Evolutionary conservation across 1,284 basidiomycete species (phyloP), one percentile per base, ranked within the genome.

Genomic region (Trichosporon sp.): DNA sequence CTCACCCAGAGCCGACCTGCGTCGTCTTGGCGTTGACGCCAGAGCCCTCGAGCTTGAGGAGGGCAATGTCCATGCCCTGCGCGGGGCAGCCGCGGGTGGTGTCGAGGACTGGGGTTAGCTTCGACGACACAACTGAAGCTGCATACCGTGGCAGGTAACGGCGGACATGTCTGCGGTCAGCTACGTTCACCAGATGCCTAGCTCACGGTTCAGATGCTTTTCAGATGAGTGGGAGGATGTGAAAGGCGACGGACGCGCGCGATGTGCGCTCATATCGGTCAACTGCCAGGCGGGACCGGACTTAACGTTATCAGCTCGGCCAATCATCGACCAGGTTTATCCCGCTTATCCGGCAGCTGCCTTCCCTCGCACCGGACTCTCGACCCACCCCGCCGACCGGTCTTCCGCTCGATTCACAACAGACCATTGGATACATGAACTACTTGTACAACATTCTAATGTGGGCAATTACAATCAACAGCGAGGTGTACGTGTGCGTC

Each of bases 1-100:
- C 82, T 68, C 75, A 92, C 91, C 90, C 89, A 70, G 85, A 83
- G 12, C 89, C 89, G 1, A 72, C 34, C 25, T 18, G 21, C 12
- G 15, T 18, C 27, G 66, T 65, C 63, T 69, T 58, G 42, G 70
- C 65, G 11, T 53, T 29, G 31, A 68, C 65, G 65, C 65, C 67
- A 15, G 32, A 13, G 11, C 18, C 56, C 56, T 60, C 56, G n/a
- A 65, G 42, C 31, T 53, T 38, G 64, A 65, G 21, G 38, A 62
- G 35, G 29, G 60, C 25, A 21, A 69, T 60, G 15, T 60, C 56
- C 56, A 60, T 60, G 56, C 56, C 56, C 56, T 60, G 56, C 12
- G 56, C 56, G 27, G 56, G 56, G 56, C 56, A 31, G 56, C 56
- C 56, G 56, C 27, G 56, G 29, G 56, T 60, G 56, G 56, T 60